Evolutionary conservation across 2,329 filamentous ascomycete genomes (phyloP), one percentile per base, ranked within the genome.

Genomic region (Westerdykella sp.): DNA sequence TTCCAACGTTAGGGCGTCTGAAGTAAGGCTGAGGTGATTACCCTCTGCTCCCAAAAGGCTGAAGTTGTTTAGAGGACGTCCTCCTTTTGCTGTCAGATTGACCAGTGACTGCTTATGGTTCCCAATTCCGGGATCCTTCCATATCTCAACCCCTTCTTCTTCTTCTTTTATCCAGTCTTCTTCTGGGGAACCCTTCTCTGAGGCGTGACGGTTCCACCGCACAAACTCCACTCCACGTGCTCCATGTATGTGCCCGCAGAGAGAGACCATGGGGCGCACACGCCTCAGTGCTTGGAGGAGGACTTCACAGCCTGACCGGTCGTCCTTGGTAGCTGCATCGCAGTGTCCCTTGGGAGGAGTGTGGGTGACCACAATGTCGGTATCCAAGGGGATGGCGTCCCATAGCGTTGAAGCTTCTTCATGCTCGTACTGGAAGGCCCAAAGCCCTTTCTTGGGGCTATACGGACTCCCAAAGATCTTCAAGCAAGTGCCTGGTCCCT

Each of bases 211-310:
- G 46, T 53, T 71, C 85, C 85, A 89, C 16, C 62, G 64, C 25
- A 89, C 73, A 21, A 78, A 69, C 55, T 83, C 73, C 9, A 73
- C 79, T 11, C 84, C 85, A 50, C 85, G 71, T 4, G 75, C 81
- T 48, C 80, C 77, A 60, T 89, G 84, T 23, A 87, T 77, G 62
- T 89, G 85, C 1, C 85, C 85, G 56, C 81, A 88, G 14, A 89
- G 71, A 15, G 79, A 78, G 39, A 89, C 67, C 42, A 72, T 69
- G 5, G 85, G 85, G 32, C 81, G 72, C 3, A 84, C 75, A 5
- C 75, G 68, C 73, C 76, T 78, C 18, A 88, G 66, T 0, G 75
- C 73, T 40, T 70, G 68, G 7, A 75, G 66, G 12, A 89, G 71
- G 12, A 69, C 73, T 51, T 79, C 73, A 55, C 84, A 89, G 2